These are phyloP conservation scores for Thymus quinquecostatus DNA, from an alignment of 257 asterid genomes.

Conservation along the genomic window DNA sequence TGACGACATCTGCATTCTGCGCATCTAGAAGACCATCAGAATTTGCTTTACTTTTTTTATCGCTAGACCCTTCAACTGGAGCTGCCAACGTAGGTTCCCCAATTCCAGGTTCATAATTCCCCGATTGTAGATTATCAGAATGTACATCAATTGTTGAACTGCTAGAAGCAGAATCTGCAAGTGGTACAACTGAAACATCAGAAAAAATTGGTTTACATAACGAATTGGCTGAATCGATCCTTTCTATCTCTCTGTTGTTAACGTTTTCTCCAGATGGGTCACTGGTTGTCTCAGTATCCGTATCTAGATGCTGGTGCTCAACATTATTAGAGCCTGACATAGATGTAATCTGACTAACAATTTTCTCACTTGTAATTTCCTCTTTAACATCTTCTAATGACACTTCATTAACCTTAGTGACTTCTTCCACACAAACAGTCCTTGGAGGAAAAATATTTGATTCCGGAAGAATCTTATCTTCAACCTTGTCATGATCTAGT, in stretches of 20 bases:
- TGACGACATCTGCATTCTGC: slow-evolving; percentile 42
- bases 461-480: slow-evolving; percentile 37
- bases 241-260: slow-evolving; percentile 40
- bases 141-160: slow-evolving; percentile 24
- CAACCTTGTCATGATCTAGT: slow-evolving; percentile 36
- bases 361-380: slow-evolving; percentile 46
- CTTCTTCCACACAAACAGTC: slow-evolving; percentile 35
- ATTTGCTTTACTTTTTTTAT: slow-evolving; percentile 35
- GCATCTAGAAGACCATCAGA: slow-evolving; percentile 45
- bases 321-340: slow-evolving; percentile 33
- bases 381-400: slow-evolving; percentile 62
- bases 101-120: slow-evolving; percentile 35
- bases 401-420: slow-evolving; percentile 44
- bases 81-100: slow-evolving; percentile 39
- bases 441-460: slow-evolving; percentile 35
- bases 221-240: slow-evolving; percentile 20
- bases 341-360: slow-evolving; percentile 38
- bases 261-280: slow-evolving; percentile 23
- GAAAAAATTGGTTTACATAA: slow-evolving; percentile 28
- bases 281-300: slow-evolving; percentile 30
- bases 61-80: slow-evolving; percentile 41
- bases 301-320: slow-evolving; percentile 37
- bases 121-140: slow-evolving; percentile 22
- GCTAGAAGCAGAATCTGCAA: slow-evolving; percentile 37
- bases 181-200: slow-evolving; percentile 35